Conservation (phyloP, 768 basidiomycete genomes). For the Russula olivacea region DNA sequence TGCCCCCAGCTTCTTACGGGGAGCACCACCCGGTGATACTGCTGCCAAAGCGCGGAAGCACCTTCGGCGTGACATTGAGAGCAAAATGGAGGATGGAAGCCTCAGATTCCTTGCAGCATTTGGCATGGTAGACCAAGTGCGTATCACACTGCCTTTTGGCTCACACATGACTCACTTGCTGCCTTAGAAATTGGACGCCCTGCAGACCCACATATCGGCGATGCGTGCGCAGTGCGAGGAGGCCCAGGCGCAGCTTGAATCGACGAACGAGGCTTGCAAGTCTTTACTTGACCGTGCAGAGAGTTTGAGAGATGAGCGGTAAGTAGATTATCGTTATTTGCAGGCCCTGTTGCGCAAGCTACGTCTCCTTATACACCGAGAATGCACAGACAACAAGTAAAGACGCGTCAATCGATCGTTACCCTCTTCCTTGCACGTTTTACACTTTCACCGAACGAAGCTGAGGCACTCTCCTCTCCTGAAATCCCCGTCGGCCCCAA, state of each 20-base stretch:
- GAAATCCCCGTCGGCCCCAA: conserved; percentile 66
- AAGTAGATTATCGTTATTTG: conserved; percentile 30
- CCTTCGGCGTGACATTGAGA: conserved; percentile 80
- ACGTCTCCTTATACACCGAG: conserved; percentile 4
- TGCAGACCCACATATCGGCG: conserved; percentile 68
- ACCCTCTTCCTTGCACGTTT: conserved; percentile 77
- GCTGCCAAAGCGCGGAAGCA: conserved; percentile 73
- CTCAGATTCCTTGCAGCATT: conserved; percentile 78
- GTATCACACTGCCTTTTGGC: conserved; percentile 31
- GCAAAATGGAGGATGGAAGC: conserved; percentile 74
- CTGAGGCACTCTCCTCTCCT: conserved; percentile 67
- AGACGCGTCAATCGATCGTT: conserved; percentile 68
- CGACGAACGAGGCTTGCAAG: conserved; percentile 72
- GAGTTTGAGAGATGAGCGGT: conserved; percentile 66
- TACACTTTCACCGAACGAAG: conserved; percentile 70
- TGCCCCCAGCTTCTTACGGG: conserved; percentile 30
- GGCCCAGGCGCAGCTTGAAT: conserved; percentile 67
- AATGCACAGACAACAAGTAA: conserved; percentile 53
- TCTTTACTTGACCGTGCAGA: conserved; percentile 79
- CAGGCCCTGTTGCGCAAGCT: background rate
- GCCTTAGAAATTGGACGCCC: conserved; percentile 70
- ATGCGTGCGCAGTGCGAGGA: conserved; percentile 84
- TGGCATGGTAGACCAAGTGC: conserved; percentile 83
- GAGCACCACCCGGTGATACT: conserved; percentile 49
- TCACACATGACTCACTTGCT: background rate